Conservation (phyloP, 306 rosid species). For the Acmispon strigosus region DNA sequence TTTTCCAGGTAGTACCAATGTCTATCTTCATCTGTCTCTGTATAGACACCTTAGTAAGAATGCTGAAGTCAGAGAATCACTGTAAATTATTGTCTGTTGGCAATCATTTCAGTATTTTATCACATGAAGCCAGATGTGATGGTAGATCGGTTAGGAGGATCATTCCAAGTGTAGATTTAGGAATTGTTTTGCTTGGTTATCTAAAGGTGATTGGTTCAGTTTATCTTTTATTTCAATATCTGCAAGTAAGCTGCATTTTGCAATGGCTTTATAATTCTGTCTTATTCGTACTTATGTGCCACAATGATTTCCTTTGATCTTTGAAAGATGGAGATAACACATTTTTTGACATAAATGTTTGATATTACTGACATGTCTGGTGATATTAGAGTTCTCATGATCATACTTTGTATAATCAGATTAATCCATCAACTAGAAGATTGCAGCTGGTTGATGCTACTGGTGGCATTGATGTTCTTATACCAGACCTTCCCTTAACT, state of each 20-base stretch:
- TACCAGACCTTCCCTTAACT: conserved; percentile 81
- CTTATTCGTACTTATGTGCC: not conserved
- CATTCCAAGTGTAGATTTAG: conserved; percentile 56
- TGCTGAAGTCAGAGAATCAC: conserved; percentile 24
- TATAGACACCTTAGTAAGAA: conserved; percentile 39
- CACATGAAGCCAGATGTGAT: conserved; percentile 39
- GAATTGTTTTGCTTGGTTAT: conserved; percentile 61
- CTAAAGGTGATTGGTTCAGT: conserved; percentile 50
- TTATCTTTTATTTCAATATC: conserved; percentile 7
- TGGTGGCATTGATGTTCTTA: conserved; percentile 67
- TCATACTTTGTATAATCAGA: conserved; percentile 38
- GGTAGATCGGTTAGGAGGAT: conserved; percentile 44
- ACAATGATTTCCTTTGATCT: not conserved
- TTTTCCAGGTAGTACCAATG: conserved; percentile 58
- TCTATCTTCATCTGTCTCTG: conserved; percentile 42
- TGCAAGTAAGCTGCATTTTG: conserved; percentile 8
- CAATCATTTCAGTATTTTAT: conserved; percentile 27
- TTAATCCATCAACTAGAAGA: conserved; percentile 54
- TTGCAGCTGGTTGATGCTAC: conserved; percentile 85
- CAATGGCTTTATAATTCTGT: conserved; percentile 2
- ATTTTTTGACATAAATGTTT: not conserved
- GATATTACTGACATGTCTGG: not conserved
- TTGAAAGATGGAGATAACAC: not conserved
- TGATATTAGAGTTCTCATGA: not conserved
- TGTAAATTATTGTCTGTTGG: conserved; percentile 24